Evolutionary conservation across 208 protist species (phyloP).

Genomic region (Zelonia costaricensis): DNA sequence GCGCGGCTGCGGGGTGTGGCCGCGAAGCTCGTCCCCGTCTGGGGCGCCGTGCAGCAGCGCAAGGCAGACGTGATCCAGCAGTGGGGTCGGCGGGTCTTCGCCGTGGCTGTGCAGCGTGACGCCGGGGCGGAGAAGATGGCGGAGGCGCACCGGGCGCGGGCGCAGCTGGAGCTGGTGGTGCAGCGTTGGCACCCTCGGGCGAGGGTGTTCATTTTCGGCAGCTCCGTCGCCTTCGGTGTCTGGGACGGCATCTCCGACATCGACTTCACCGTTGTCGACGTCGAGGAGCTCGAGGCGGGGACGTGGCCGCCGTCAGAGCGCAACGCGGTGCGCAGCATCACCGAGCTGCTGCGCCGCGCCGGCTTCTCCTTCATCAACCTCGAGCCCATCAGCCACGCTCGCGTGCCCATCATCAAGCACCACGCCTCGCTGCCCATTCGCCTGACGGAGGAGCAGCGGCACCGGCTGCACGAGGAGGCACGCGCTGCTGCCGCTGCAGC

Average conservation of each 20-base stretch:
- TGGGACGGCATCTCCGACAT: slow-evolving; percentile 90
- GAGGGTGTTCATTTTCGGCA: slow-evolving; percentile 87
- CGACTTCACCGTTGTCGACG: slow-evolving; percentile 90
- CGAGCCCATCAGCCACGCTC: slow-evolving; percentile 82
- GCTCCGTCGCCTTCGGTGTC: slow-evolving; percentile 77
- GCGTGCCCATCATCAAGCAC: slow-evolving; percentile 92
- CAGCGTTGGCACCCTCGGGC: slow-evolving; percentile 73
- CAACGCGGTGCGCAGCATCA: slow-evolving; percentile 83
- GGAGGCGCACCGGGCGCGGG: slow-evolving; percentile 78
- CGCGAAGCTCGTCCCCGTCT: slow-evolving; percentile 50
- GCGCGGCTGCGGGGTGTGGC: slow-evolving; percentile 41
- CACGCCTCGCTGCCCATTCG: slow-evolving; percentile 82
- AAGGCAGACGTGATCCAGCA: slow-evolving; percentile 30
- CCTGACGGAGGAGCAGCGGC: slow-evolving; percentile 24
- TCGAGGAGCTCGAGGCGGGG: slow-evolving; percentile 55
- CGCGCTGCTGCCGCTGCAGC: not conserved
- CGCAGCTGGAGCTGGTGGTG: slow-evolving; percentile 81
- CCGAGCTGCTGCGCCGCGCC: slow-evolving; percentile 77
- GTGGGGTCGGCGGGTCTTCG: slow-evolving; percentile 63
- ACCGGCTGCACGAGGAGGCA: slow-evolving; percentile 10
- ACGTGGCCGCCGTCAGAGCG: slow-evolving; percentile 79
- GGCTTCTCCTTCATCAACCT: slow-evolving; percentile 87
- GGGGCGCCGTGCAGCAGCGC: slow-evolving; percentile 34
- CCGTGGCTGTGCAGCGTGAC: slow-evolving; percentile 66
- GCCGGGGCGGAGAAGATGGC: slow-evolving; percentile 72